Conservation (phyloP, 768 basidiomycete genomes). For the Podaxis sp. region DNA sequence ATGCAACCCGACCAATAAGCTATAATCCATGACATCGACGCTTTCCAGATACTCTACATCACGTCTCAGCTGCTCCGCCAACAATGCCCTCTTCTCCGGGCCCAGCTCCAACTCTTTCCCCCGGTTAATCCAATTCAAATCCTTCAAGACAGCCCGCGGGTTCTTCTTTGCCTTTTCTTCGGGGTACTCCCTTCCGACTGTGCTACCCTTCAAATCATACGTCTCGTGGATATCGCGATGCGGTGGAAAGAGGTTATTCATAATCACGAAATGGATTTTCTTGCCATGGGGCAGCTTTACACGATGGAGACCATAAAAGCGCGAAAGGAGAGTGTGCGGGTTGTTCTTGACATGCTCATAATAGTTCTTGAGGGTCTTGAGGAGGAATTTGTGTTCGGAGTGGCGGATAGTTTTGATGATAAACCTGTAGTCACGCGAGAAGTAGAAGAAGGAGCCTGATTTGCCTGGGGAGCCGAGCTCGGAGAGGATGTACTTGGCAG, state of each 20-base stretch:
- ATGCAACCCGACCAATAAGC: slow-evolving; percentile 91
- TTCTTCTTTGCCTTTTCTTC: slow-evolving; percentile 82
- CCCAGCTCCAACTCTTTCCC: slow-evolving; percentile 82
- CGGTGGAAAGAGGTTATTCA: slow-evolving; percentile 99
- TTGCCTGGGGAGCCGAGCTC: slow-evolving; percentile 98
- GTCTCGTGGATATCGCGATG: slow-evolving; percentile 98
- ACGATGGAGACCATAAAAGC: slow-evolving; percentile 96
- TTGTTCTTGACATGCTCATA: slow-evolving; percentile 84
- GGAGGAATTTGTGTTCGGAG: slow-evolving; percentile 90
- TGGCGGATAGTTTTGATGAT: slow-evolving; percentile 99
- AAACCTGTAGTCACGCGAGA: slow-evolving; percentile 97
- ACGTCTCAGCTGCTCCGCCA: slow-evolving; percentile 87
- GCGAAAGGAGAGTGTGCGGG: slow-evolving; percentile 89
- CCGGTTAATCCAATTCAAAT: slow-evolving; percentile 93
- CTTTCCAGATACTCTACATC: slow-evolving; percentile 84
- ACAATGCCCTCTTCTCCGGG: slow-evolving; percentile 88
- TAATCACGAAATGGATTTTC: slow-evolving; percentile 99
- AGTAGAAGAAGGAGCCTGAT: slow-evolving; percentile 99
- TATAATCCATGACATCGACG: slow-evolving; percentile 95
- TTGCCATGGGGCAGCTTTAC: slow-evolving; percentile 92
- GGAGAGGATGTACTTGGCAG: slow-evolving; percentile 95
- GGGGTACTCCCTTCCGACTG: slow-evolving; percentile 83
- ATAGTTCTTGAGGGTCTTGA: slow-evolving; percentile 80
- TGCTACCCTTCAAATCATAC: slow-evolving; percentile 94
- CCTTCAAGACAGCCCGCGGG: slow-evolving; percentile 89